These are phyloP conservation scores for Claviceps digitariae DNA, from an alignment of 2,329 filamentous ascomycete species.

Conservation along the genomic window DNA sequence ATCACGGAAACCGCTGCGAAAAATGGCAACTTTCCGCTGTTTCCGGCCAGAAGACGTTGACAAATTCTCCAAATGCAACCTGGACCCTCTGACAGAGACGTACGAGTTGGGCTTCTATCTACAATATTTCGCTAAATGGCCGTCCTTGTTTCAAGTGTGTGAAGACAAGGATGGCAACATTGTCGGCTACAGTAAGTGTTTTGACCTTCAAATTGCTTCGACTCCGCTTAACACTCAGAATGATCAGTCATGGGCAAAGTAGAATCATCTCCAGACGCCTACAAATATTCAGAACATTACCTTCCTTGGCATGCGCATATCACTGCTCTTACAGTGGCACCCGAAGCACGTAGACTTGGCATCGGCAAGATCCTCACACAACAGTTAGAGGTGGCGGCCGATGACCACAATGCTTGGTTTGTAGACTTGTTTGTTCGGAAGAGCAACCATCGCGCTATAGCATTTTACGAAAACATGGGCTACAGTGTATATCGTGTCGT, in stretches of 20 bases:
- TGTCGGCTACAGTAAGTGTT: constrained; percentile 71
- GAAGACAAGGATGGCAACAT: constrained; percentile 79
- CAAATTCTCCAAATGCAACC: constrained; percentile 84
- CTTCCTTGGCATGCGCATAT: constrained; percentile 99
- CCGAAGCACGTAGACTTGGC: constrained; percentile 70
- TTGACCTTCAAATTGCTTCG: constrained; percentile 1
- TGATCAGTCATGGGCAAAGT: constrained; percentile 89
- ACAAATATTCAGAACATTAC: constrained; percentile 70
- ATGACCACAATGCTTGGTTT: constrained; percentile 81
- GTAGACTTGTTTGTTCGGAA: constrained; percentile 87
- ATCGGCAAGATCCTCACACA: constrained; percentile 74
- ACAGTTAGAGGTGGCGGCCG: constrained; percentile 68
- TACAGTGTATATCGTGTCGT: constrained; percentile 86
- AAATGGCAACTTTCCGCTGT: constrained; percentile 72
- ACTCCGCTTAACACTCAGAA: constrained; percentile 13
- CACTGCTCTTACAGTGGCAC: constrained; percentile 85
- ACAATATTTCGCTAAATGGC: constrained; percentile 93
- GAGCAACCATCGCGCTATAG: constrained; percentile 76
- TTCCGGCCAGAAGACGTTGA: constrained; percentile 78
- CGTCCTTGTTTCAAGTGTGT: constrained; percentile 82
- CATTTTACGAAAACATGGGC: constrained; percentile 80
- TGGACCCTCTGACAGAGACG: constrained; percentile 94
- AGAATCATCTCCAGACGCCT: constrained; percentile 67
- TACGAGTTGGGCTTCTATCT: constrained; percentile 94
- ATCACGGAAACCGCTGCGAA: not conserved